Evolutionary conservation across 371 early-diverging fungal genomes (phyloP).

Genomic region (Encephalitozoon intestinalis): DNA sequence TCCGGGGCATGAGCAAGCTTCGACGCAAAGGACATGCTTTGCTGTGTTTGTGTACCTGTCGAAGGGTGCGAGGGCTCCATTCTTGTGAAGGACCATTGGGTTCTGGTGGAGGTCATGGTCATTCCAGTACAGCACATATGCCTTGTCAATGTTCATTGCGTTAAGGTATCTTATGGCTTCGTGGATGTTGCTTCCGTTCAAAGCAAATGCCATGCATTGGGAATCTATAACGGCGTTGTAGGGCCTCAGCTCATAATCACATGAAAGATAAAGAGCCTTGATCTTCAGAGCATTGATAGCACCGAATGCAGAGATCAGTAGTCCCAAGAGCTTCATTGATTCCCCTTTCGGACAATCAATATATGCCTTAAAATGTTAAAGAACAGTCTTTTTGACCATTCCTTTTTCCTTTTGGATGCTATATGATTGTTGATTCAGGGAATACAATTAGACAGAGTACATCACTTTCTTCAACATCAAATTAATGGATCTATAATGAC

Average conservation of each 20-base stretch:
- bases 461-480: not conserved
- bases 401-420: not conserved
- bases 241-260: not conserved
- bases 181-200: not conserved
- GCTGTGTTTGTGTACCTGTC: conserved; percentile 22
- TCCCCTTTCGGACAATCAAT: not conserved
- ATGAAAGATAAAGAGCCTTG: not conserved
- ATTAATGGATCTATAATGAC: not conserved
- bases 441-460: not conserved
- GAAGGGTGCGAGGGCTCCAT: conserved; percentile 32
- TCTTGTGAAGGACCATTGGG: conserved; percentile 14
- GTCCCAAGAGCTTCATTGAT: conserved; percentile 11
- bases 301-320: not conserved
- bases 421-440: not conserved
- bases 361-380: not conserved
- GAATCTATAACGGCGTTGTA: not conserved
- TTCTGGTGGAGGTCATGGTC: not conserved
- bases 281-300: not conserved
- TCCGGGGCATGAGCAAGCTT: not conserved
- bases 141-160: not conserved
- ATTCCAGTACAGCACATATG: not conserved
- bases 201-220: not conserved
- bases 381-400: not conserved
- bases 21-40: conserved; percentile 28
- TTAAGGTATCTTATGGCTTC: not conserved